These are phyloP conservation scores for Russula sp. DNA, from an alignment of 768 basidiomycete species.

Conservation along the genomic window DNA sequence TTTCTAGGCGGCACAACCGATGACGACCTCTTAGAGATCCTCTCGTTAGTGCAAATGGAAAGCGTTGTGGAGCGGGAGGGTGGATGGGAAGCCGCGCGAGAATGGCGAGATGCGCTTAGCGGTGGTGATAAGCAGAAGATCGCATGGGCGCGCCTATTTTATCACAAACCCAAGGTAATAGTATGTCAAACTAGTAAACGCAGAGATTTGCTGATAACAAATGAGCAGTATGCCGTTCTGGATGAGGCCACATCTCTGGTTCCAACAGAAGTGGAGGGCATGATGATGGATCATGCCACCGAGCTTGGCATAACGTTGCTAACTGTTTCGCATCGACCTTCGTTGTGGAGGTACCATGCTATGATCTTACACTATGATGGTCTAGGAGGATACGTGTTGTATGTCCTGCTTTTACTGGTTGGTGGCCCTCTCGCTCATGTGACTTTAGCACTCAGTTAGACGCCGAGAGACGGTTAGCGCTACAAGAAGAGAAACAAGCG, in stretches of 20 bases:
- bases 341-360: slow-evolving; percentile 87
- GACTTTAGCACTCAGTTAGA: slow-evolving; percentile 71
- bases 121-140: slow-evolving; percentile 97
- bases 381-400: slow-evolving; percentile 94
- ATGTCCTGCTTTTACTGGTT: slow-evolving; percentile 28
- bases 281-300: slow-evolving; percentile 92
- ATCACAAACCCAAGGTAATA: slow-evolving; percentile 82
- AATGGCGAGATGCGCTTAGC: slow-evolving; percentile 90
- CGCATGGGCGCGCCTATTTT: slow-evolving; percentile 95
- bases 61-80: slow-evolving; percentile 87
- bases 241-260: slow-evolving; percentile 97
- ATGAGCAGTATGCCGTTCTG: slow-evolving; percentile 78
- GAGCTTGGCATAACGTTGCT: slow-evolving; percentile 83
- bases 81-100: slow-evolving; percentile 85
- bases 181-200: slow-evolving; percentile 19
- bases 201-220: slow-evolving; percentile 2
- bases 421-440: not conserved
- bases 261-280: slow-evolving; percentile 83
- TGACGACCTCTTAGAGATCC: slow-evolving; percentile 58
- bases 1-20: slow-evolving; percentile 63
- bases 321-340: slow-evolving; percentile 93
- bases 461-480: slow-evolving; percentile 78
- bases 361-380: slow-evolving; percentile 90
- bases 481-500: slow-evolving; percentile 92
- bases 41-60: slow-evolving; percentile 78